phyloP scores from a whole-genome alignment of 352 stramenopile genomes.

The Hyaloperonospora arabidopsidis region DNA sequence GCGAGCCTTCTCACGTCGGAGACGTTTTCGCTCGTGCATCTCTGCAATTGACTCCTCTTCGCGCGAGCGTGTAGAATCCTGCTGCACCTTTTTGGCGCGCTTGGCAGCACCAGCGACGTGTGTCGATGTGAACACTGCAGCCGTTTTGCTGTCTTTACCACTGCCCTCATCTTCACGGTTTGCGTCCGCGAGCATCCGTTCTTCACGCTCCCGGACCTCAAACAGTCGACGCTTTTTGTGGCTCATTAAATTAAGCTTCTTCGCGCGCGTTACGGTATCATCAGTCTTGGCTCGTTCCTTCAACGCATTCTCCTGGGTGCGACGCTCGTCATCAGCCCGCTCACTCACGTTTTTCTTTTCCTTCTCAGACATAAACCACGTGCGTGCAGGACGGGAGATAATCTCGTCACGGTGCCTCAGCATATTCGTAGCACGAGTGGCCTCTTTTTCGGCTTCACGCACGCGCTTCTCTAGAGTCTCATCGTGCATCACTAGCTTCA shows the following conservation, averaged over 20 bases:
- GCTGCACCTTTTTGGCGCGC: constrained; percentile 69
- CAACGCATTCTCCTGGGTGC: constrained; percentile 33
- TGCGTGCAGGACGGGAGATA: constrained; percentile 68
- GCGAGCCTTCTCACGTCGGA: constrained; percentile 68
- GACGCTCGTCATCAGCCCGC: constrained; percentile 59
- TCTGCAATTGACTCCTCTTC: constrained; percentile 77
- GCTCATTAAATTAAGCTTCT: constrained; percentile 81
- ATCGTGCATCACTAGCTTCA: constrained; percentile 80
- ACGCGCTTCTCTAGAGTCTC: constrained; percentile 87
- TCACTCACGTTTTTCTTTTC: constrained; percentile 83
- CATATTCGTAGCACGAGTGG: constrained; percentile 83
- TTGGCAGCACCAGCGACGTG: constrained; percentile 73
- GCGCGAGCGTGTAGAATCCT: constrained; percentile 41
- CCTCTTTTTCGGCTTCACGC: constrained; percentile 85
- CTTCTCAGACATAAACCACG: constrained; percentile 89
- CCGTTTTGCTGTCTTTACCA: constrained; percentile 32
- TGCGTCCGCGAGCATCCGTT: constrained; percentile 68
- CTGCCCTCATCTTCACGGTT: constrained; percentile 31
- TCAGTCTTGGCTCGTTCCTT: constrained; percentile 27
- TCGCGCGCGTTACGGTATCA: constrained; percentile 43
- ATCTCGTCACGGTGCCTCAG: constrained; percentile 90
- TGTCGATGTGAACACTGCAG: constrained; percentile 65
- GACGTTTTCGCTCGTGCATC: constrained; percentile 67
- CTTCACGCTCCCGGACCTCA: constrained; percentile 79
- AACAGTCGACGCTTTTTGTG: constrained; percentile 82